Percentiles rank a stretch among this genome's conserved stretches.
These are phyloP conservation scores for Pulveroboletus frians DNA, from an alignment of 768 basidiomycete genomes.

Conservation along the genomic window DNA sequence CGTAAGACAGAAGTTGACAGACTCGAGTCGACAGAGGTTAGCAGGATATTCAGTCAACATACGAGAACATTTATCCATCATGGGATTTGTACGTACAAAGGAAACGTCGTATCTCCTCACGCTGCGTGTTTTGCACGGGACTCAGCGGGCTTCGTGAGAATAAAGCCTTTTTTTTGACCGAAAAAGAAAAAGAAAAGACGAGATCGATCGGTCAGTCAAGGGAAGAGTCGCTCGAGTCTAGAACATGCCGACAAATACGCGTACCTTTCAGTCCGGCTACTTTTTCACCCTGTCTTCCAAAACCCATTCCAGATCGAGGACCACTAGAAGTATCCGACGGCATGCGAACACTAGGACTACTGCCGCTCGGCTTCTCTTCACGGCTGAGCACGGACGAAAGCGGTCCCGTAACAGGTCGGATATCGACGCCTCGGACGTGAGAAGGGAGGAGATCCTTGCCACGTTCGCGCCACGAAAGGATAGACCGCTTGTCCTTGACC, in stretches of 20 bases:
- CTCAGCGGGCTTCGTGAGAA: slow-evolving; percentile 55
- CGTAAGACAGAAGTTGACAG: not conserved
- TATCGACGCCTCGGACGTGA: slow-evolving; percentile 20
- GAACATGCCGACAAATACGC: slow-evolving; percentile 9
- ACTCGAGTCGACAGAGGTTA: not conserved
- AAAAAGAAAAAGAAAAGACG: not conserved
- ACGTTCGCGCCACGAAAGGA: slow-evolving; percentile 62
- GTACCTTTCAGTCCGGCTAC: slow-evolving; percentile 60
- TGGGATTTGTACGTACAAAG: not conserved
- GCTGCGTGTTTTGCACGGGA: slow-evolving; percentile 45
- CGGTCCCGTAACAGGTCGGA: slow-evolving; percentile 13
- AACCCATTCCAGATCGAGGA: slow-evolving; percentile 54
- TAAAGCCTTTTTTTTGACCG: slow-evolving; percentile 37
- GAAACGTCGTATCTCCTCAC: not conserved
- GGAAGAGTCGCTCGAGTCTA: not conserved
- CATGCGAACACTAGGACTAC: not conserved
- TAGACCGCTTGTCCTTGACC: slow-evolving; percentile 60
- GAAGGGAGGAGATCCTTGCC: slow-evolving; percentile 54
- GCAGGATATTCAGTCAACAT: slow-evolving; percentile 2
- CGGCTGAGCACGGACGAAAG: slow-evolving; percentile 11
- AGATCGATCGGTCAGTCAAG: not conserved
- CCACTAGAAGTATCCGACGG: slow-evolving; percentile 15
- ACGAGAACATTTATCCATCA: not conserved
- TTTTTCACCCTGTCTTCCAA: slow-evolving; percentile 79
- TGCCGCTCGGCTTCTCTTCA: slow-evolving; percentile 7